Conservation (phyloP, 75 land plant genomes). For the Pseudotsuga menziesii region DNA sequence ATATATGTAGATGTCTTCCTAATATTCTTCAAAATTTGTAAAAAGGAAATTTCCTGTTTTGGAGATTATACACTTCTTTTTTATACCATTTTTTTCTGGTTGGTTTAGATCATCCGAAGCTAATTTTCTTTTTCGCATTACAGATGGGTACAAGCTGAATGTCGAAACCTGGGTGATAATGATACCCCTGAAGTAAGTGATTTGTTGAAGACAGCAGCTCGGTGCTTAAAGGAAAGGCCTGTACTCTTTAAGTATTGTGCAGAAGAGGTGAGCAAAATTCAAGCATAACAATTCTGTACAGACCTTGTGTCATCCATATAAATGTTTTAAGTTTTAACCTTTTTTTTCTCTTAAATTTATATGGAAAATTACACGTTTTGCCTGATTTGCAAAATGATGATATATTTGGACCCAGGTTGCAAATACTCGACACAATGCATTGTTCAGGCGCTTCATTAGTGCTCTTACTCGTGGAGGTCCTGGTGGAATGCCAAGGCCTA, state of each 20-base stretch:
- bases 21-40: too few species aligned
- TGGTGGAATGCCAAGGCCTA: constrained; percentile 97
- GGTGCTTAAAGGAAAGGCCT: constrained; percentile 89
- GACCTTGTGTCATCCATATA: not conserved
- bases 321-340: not conserved
- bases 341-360: not conserved
- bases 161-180: constrained; percentile 81
- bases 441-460: constrained; percentile 92
- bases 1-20: too few species aligned
- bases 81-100: not conserved
- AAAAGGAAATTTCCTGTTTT: not conserved
- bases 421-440: constrained; percentile 94
- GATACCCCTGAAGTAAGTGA: constrained; percentile 97
- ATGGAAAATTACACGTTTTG: too few species aligned
- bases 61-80: not conserved
- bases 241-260: constrained; percentile 99
- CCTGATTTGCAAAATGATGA: not conserved
- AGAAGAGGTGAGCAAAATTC: constrained; percentile 68
- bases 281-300: not conserved
- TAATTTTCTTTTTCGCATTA: not conserved
- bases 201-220: constrained; percentile 80
- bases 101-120: not conserved
- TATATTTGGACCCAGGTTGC: constrained; percentile 56
- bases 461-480: constrained; percentile 99
- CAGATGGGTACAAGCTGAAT: constrained; percentile 99